Percentiles rank a stretch among this genome's conserved stretches.
phyloP scores from a whole-genome alignment of 2,329 filamentous ascomycete species.

The Botrytis porri region DNA sequence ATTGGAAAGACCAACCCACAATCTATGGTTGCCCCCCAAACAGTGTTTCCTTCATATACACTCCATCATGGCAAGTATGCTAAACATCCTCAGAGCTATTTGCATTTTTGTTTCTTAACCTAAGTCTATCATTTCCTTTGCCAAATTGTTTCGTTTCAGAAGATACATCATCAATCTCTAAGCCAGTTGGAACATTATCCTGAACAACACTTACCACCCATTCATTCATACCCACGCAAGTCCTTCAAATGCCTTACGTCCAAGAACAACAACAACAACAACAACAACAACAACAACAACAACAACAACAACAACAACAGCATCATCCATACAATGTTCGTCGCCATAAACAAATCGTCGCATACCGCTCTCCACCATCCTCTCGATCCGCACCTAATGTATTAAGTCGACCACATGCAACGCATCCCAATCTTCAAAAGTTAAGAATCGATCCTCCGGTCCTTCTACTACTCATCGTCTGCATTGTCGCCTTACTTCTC shows the following conservation, averaged over 20 bases:
- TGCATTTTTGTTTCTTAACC: not conserved
- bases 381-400: not conserved
- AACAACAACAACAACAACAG: not conserved
- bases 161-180: not conserved
- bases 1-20: not conserved
- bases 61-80: not conserved
- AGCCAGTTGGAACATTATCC: not conserved
- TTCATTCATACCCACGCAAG: not conserved
- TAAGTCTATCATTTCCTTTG: not conserved
- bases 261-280: not conserved
- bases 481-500: not conserved
- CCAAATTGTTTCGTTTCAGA: not conserved
- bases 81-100: not conserved
- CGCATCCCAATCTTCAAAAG: conserved; percentile 6
- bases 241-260: not conserved
- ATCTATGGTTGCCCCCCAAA: not conserved
- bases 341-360: not conserved
- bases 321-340: not conserved
- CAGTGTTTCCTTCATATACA: not conserved
- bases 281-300: not conserved
- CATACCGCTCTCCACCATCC: not conserved
- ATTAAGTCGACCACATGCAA: conserved; percentile 7
- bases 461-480: not conserved
- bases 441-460: conserved; percentile 5
- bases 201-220: not conserved